These are phyloP conservation scores for Caryopteris hybrid DNA, from an alignment of 305 asterid genomes.

Conservation along the genomic window DNA sequence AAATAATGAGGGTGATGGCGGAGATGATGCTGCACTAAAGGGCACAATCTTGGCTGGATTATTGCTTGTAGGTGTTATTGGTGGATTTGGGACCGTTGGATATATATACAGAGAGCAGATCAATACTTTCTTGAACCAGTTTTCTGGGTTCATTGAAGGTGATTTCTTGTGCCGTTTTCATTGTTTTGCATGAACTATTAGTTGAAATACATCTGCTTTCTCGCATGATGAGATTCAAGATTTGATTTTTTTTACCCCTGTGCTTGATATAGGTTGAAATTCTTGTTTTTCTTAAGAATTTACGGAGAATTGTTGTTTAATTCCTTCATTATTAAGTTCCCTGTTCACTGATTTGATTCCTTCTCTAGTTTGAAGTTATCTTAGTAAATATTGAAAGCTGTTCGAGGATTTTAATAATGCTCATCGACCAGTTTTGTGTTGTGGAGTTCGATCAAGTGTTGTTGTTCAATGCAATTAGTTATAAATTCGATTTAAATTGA, in stretches of 20 bases:
- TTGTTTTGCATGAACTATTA: not conserved
- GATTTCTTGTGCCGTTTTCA: not conserved
- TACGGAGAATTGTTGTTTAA: not conserved
- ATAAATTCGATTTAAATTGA: conserved; percentile 8
- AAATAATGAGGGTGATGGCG: conserved; percentile 22
- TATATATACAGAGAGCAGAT: conserved; percentile 82
- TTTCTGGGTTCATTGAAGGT: conserved; percentile 85
- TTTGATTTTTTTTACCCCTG: not conserved
- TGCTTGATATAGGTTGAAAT: not conserved
- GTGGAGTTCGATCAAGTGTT: not conserved
- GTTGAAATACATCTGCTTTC: not conserved
- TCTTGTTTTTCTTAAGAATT: not conserved
- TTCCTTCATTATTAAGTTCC: not conserved
- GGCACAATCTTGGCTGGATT: conserved; percentile 93
- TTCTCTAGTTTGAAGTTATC: not conserved
- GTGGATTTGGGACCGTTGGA: conserved; percentile 87
- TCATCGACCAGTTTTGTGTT: conserved; percentile 11
- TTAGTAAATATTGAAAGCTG: not conserved
- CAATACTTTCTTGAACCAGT: conserved; percentile 77
- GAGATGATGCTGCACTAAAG: conserved; percentile 51
- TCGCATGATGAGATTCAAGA: not conserved
- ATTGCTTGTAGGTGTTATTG: conserved; percentile 78
- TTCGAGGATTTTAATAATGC: not conserved
- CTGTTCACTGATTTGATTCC: conserved; percentile 2
- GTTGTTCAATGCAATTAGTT: conserved; percentile 3